A percentile compares a stretch with the other conserved stretches of the same genome.
phyloP scores from a whole-genome alignment of 2,329 filamentous ascomycete species.

The Exophiala oligosperma region DNA sequence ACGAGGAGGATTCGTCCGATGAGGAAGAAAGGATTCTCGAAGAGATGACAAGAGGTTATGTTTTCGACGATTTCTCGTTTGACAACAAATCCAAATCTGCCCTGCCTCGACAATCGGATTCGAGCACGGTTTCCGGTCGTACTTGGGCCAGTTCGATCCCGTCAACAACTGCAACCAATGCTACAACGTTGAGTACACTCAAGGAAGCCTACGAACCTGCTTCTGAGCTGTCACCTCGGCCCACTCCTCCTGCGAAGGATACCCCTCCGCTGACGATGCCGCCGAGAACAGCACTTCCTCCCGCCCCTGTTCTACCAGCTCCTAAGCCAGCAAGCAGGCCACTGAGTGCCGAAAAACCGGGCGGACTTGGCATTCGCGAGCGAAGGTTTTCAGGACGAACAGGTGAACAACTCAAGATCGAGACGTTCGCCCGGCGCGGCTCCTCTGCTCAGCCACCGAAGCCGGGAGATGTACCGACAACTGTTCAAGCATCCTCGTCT shows the following conservation, averaged over 20 bases:
- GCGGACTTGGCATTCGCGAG: slow-evolving; percentile 54
- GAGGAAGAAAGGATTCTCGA: slow-evolving; percentile 77
- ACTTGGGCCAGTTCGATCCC: slow-evolving; percentile 80
- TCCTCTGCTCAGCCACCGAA: slow-evolving; percentile 31
- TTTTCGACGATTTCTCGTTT: slow-evolving; percentile 80
- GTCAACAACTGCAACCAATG: slow-evolving; percentile 69
- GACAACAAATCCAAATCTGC: slow-evolving; percentile 66
- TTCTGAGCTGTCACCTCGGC: slow-evolving; percentile 17
- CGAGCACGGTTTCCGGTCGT: slow-evolving; percentile 63
- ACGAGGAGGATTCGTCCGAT: slow-evolving; percentile 65
- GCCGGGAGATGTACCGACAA: slow-evolving; percentile 30
- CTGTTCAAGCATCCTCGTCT: slow-evolving; percentile 32
- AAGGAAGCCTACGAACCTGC: slow-evolving; percentile 56
- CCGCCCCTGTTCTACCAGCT: slow-evolving; percentile 30
- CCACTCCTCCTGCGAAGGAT: slow-evolving; percentile 21
- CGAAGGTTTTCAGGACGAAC: slow-evolving; percentile 80
- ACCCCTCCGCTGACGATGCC: slow-evolving; percentile 12
- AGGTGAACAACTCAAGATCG: slow-evolving; percentile 81
- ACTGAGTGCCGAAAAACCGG: slow-evolving; percentile 16
- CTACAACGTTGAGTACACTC: slow-evolving; percentile 70
- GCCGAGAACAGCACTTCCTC: slow-evolving; percentile 13
- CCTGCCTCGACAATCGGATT: slow-evolving; percentile 76
- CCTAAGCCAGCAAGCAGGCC: slow-evolving; percentile 21
- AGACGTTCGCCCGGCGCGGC: slow-evolving; percentile 55
- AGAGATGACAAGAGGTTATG: slow-evolving; percentile 82